These are phyloP conservation scores for Aspergillus asperescens DNA, from an alignment of 495 filamentous ascomycete species.

Conservation along the genomic window DNA sequence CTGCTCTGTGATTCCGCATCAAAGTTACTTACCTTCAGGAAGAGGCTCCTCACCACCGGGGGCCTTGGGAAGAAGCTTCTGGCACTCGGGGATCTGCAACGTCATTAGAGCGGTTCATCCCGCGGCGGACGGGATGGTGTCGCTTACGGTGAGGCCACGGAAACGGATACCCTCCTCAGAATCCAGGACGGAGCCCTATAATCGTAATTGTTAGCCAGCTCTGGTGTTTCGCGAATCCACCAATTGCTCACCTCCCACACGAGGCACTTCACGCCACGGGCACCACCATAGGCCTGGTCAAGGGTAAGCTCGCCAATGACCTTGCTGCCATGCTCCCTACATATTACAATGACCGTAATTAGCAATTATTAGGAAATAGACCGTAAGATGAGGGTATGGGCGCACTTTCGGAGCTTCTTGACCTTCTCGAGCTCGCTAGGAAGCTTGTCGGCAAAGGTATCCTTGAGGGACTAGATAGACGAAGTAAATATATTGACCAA, in stretches of 20 bases:
- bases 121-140: neutral
- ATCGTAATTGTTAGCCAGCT: slow-evolving; percentile 12
- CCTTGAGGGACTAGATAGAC: slow-evolving; percentile 77
- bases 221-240: neutral
- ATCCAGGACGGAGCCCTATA: slow-evolving; percentile 88
- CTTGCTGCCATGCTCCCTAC: slow-evolving; percentile 86
- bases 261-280: slow-evolving; percentile 95
- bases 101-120: slow-evolving; percentile 17
- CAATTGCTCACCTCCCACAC: slow-evolving; percentile 75
- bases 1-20: neutral
- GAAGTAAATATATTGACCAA: neutral
- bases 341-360: slow-evolving; percentile 12
- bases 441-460: slow-evolving; percentile 92
- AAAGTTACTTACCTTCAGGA: slow-evolving; percentile 59
- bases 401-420: slow-evolving; percentile 93
- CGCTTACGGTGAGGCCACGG: slow-evolving; percentile 83
- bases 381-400: slow-evolving; percentile 7
- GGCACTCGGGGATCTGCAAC: slow-evolving; percentile 89
- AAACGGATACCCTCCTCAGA: slow-evolving; percentile 99
- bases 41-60: slow-evolving; percentile 93
- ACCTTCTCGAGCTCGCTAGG: slow-evolving; percentile 97
- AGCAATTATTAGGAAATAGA: slow-evolving; percentile 13
- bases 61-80: slow-evolving; percentile 92
- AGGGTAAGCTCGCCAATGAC: slow-evolving; percentile 96
- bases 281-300: slow-evolving; percentile 98